Percentiles rank a stretch among this genome's conserved stretches.
Conservation (phyloP, 129 eudicot species). For the Solidago caesia region DNA sequence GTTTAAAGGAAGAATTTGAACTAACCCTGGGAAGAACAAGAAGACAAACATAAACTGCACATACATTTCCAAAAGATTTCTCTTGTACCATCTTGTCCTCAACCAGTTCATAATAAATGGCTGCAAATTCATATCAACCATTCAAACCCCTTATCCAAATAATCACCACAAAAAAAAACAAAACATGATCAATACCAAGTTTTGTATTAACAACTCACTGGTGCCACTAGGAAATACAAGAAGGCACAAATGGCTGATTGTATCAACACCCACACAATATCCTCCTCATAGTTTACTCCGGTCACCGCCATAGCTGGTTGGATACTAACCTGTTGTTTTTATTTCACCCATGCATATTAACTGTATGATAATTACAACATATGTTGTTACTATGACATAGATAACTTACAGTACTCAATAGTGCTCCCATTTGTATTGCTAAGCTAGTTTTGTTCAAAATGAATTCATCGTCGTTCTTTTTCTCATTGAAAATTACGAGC, state of each 20-base stretch:
- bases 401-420: conserved; percentile 54
- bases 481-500: conserved; percentile 20
- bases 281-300: conserved; percentile 71
- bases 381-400: background rate
- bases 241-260: conserved; percentile 67
- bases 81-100: conserved; percentile 78
- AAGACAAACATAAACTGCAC: conserved; percentile 87
- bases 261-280: conserved; percentile 50
- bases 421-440: conserved; percentile 60
- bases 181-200: background rate
- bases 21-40: conserved; percentile 97
- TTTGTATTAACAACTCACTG: conserved; percentile 49
- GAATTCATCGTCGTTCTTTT: conserved; percentile 19
- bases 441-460: conserved; percentile 29
- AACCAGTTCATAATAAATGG: conserved; percentile 95
- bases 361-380: conserved; percentile 8
- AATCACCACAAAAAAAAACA: background rate
- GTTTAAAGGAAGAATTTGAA: conserved; percentile 3
- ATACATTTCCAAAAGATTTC: conserved; percentile 84
- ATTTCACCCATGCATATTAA: background rate
- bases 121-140: conserved; percentile 48
- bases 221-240: conserved; percentile 66
- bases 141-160: conserved; percentile 21
- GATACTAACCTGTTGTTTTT: conserved; percentile 39
- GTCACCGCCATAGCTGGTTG: conserved; percentile 83